These are phyloP conservation scores for Lentinula boryana DNA, from an alignment of 768 basidiomycete species.

Conservation along the genomic window DNA sequence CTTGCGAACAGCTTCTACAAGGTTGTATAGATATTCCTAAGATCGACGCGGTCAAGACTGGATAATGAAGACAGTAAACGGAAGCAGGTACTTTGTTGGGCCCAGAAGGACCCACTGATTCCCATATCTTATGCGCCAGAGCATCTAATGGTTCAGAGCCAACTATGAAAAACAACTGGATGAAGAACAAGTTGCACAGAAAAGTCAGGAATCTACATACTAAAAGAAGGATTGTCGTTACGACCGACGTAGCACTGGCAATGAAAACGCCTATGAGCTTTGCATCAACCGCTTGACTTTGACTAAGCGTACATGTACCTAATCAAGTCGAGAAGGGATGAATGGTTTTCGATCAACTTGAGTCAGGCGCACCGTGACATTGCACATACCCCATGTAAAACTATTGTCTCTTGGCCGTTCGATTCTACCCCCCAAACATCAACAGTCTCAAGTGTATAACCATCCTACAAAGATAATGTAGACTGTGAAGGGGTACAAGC, in stretches of 20 bases:
- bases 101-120: constrained; percentile 81
- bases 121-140: constrained; percentile 67
- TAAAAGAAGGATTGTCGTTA: constrained; percentile 83
- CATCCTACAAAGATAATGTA: constrained; percentile 50
- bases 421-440: constrained; percentile 61
- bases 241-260: constrained; percentile 80
- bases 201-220: constrained; percentile 32
- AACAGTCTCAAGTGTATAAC: constrained; percentile 79
- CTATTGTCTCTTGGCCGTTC: constrained; percentile 43
- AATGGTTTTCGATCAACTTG: neutral
- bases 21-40: constrained; percentile 83
- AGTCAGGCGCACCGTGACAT: constrained; percentile 14
- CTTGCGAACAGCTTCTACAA: constrained; percentile 65
- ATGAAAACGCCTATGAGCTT: neutral
- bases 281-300: neutral
- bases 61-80: neutral
- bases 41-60: neutral
- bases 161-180: constrained; percentile 36
- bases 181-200: neutral
- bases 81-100: constrained; percentile 66
- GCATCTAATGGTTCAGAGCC: constrained; percentile 74
- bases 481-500: too few relatives aligned
- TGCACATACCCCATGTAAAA: constrained; percentile 43
- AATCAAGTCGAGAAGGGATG: constrained; percentile 1
- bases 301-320: constrained; percentile 44